These are phyloP conservation scores for Alternaria consortialis DNA, from an alignment of 2,329 filamentous ascomycete species.

Conservation along the genomic window DNA sequence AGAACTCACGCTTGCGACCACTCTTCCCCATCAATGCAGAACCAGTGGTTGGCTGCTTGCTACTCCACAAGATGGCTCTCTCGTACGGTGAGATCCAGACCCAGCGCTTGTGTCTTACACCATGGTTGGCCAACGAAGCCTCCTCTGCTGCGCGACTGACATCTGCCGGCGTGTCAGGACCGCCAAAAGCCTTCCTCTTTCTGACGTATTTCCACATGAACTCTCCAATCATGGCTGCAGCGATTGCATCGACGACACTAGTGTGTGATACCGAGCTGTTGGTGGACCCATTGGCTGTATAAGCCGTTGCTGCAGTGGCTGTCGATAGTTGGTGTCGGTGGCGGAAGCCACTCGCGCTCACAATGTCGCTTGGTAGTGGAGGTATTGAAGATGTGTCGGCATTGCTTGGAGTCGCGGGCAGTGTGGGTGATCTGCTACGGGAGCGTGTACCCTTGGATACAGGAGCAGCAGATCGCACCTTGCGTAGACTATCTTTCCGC, in stretches of 20 bases:
- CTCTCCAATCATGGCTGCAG: conserved; percentile 97
- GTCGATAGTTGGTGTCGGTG: conserved; percentile 69
- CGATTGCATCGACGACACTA: conserved; percentile 93
- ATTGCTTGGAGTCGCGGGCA: conserved; percentile 72
- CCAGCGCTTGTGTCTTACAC: conserved; percentile 89
- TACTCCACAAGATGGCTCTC: conserved; percentile 95
- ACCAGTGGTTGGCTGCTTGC: conserved; percentile 91
- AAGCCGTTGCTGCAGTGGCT: conserved; percentile 66
- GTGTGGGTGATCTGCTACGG: conserved; percentile 63
- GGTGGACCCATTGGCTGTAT: conserved; percentile 65
- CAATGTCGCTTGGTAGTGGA: conserved; percentile 76
- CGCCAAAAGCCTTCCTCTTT: conserved; percentile 88
- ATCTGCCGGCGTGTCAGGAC: conserved; percentile 64
- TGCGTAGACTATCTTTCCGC: conserved; percentile 73
- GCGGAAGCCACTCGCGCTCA: conserved; percentile 56
- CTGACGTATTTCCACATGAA: conserved; percentile 95
- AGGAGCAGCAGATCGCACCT: conserved; percentile 82
- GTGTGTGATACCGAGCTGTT: conserved; percentile 71
- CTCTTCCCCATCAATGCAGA: conserved; percentile 91
- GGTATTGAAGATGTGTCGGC: conserved; percentile 76
- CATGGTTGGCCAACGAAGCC: conserved; percentile 71
- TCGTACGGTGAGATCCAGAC: conserved; percentile 99
- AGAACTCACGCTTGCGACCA: conserved; percentile 85
- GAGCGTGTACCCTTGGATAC: conserved; percentile 63
- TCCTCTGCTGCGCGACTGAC: conserved; percentile 64